These are phyloP conservation scores for Bombardia bombarda DNA, from an alignment of 495 filamentous ascomycete species.

Conservation along the genomic window DNA sequence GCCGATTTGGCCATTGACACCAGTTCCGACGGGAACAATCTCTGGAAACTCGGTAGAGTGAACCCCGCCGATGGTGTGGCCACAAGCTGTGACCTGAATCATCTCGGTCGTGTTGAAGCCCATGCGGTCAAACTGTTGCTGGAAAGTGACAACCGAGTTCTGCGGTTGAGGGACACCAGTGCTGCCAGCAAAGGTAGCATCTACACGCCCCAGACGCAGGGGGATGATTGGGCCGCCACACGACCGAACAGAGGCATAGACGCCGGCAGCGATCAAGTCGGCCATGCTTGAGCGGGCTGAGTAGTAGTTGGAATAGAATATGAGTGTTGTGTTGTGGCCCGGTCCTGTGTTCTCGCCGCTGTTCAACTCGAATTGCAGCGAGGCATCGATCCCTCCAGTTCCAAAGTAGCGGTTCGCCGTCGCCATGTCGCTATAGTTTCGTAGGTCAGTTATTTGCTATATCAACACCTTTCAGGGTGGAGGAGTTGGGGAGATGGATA, in stretches of 20 bases:
- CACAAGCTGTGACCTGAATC: conserved; percentile 55
- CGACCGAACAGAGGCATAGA: conserved; percentile 46
- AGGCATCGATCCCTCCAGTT: conserved; percentile 52
- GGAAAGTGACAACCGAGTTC: conserved; percentile 42
- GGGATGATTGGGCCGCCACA: conserved; percentile 53
- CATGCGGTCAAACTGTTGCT: conserved; percentile 48
- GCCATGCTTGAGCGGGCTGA: conserved; percentile 42
- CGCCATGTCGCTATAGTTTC: conserved; percentile 56
- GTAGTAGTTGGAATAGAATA: conserved; percentile 45
- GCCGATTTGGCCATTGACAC: conserved; percentile 31
- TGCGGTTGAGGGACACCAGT: conserved; percentile 52
- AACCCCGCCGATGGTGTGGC: conserved; percentile 54
- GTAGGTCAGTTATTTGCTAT: too few species aligned
- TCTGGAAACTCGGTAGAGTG: conserved; percentile 48
- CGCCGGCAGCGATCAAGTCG: conserved; percentile 53
- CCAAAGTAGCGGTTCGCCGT: conserved; percentile 40
- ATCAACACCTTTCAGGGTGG: too few species aligned
- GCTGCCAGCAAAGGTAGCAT: conserved; percentile 42
- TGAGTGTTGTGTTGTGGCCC: conserved; percentile 49
- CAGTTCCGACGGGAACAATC: conserved; percentile 40
- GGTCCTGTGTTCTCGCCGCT: conserved; percentile 51
- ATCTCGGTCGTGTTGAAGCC: conserved; percentile 49
- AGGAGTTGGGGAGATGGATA: too few species aligned
- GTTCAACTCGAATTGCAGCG: conserved; percentile 49
- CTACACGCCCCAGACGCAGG: conserved; percentile 44